Evolutionary conservation across 2,329 filamentous ascomycete species (phyloP).

Genomic region (Rutstroemia sp.): DNA sequence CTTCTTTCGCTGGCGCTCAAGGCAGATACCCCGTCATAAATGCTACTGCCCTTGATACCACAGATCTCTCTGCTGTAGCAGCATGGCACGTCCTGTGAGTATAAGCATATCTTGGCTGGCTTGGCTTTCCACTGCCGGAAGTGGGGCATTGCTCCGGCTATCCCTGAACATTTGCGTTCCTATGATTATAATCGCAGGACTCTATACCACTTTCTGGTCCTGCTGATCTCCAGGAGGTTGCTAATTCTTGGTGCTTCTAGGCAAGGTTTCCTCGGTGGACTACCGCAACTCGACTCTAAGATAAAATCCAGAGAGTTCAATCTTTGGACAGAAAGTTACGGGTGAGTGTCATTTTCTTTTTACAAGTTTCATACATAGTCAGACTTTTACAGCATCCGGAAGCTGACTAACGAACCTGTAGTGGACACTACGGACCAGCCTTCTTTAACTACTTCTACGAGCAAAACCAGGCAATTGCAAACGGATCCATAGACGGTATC

Average conservation of each 20-base stretch:
- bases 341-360: constrained; percentile 57
- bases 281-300: constrained; percentile 32
- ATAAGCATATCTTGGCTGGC: not conserved
- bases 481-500: constrained; percentile 41
- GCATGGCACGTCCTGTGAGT: constrained; percentile 42
- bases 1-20: constrained; percentile 14
- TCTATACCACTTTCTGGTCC: not conserved
- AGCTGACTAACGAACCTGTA: not conserved
- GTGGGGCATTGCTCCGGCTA: not conserved
- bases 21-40: constrained; percentile 30
- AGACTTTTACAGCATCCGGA: not conserved
- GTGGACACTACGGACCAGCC: constrained; percentile 21
- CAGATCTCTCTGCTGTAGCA: constrained; percentile 46
- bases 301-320: constrained; percentile 34
- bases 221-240: not conserved
- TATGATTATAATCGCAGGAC: not conserved
- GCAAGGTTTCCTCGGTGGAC: constrained; percentile 44
- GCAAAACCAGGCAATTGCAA: constrained; percentile 51
- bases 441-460: constrained; percentile 50
- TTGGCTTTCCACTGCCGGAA: not conserved
- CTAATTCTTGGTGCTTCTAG: not conserved
- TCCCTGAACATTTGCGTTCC: not conserved
- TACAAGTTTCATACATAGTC: not conserved
- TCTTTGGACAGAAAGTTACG: constrained; percentile 54
- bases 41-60: constrained; percentile 44